Percentiles rank a stretch among this genome's conserved stretches.
Evolutionary conservation across 2,329 filamentous ascomycete genomes (phyloP).

Genomic region (Ceratocystis eucalypticola): DNA sequence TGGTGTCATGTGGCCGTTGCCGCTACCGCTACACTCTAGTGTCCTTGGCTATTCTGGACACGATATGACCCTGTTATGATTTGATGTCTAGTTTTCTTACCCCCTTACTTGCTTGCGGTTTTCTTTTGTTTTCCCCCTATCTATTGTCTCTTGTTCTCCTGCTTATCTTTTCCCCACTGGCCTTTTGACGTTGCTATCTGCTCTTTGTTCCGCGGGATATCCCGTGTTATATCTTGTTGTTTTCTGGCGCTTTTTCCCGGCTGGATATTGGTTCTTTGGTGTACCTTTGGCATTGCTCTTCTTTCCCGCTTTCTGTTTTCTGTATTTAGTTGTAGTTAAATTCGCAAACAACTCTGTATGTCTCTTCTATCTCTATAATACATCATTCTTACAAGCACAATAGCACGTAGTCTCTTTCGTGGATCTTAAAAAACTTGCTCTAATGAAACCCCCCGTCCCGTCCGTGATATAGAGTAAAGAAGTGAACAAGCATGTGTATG

Average conservation of each 20-base stretch:
- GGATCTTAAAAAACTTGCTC: not conserved
- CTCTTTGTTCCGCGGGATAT: not conserved
- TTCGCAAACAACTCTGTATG: not conserved
- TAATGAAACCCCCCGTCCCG: not conserved
- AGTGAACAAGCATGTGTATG: slow-evolving; percentile 4
- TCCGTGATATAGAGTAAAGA: not conserved
- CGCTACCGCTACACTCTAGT: not conserved
- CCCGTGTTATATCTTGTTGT: not conserved
- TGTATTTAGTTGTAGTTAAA: not conserved
- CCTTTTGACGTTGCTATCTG: not conserved
- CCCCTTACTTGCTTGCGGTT: not conserved
- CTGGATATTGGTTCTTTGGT: not conserved
- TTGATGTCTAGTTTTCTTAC: not conserved
- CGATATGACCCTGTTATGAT: slow-evolving; percentile 12
- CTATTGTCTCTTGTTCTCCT: slow-evolving; percentile 13
- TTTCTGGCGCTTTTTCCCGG: not conserved
- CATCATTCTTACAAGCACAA: not conserved
- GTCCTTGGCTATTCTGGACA: not conserved
- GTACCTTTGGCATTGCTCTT: not conserved
- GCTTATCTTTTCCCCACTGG: slow-evolving; percentile 10
- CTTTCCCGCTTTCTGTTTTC: not conserved
- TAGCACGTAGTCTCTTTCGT: not conserved
- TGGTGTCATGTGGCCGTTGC: not conserved
- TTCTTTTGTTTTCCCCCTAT: not conserved
- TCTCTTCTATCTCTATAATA: not conserved